phyloP scores from a whole-genome alignment of 164 flowering plant species.

The Vitis riparia region DNA sequence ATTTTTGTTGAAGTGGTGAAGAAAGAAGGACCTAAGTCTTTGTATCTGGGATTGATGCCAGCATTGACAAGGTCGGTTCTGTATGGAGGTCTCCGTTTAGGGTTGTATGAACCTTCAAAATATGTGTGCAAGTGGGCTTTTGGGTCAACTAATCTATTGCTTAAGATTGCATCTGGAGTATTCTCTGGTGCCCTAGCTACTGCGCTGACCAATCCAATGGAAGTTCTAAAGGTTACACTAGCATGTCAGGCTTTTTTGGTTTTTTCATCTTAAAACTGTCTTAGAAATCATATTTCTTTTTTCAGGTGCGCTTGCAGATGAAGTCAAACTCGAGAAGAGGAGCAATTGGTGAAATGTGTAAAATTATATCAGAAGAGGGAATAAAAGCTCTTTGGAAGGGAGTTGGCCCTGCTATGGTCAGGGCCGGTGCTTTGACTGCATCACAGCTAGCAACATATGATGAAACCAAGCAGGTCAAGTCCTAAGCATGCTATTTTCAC shows the following conservation, averaged over 20 bases:
- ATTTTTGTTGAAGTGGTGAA: conserved; percentile 54
- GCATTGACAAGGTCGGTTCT: conserved; percentile 80
- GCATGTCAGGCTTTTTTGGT: neutral
- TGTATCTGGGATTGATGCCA: conserved; percentile 85
- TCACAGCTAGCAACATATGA: conserved; percentile 94
- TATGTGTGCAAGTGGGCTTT: conserved; percentile 64
- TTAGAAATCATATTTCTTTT: conserved; percentile 8
- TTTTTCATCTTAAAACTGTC: neutral
- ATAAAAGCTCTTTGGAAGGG: conserved; percentile 88
- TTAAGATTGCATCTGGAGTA: conserved; percentile 86
- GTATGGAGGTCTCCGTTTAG: conserved; percentile 91
- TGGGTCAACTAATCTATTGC: conserved; percentile 75
- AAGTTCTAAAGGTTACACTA: conserved; percentile 77
- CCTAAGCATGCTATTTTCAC: conserved; percentile 34
- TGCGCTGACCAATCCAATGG: conserved; percentile 86
- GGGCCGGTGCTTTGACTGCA: conserved; percentile 91
- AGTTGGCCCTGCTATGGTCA: conserved; percentile 90
- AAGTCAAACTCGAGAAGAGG: conserved; percentile 35
- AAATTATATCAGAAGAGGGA: conserved; percentile 73
- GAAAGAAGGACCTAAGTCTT: conserved; percentile 73
- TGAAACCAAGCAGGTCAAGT: conserved; percentile 87
- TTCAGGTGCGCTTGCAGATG: conserved; percentile 86
- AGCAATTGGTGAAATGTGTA: conserved; percentile 54
- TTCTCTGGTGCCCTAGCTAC: conserved; percentile 90
- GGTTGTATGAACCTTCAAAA: conserved; percentile 95